Percentiles rank a stretch among this genome's conserved stretches.
These are phyloP conservation scores for Acorus calamus DNA, from an alignment of 106 monocot genomes.

Conservation along the genomic window DNA sequence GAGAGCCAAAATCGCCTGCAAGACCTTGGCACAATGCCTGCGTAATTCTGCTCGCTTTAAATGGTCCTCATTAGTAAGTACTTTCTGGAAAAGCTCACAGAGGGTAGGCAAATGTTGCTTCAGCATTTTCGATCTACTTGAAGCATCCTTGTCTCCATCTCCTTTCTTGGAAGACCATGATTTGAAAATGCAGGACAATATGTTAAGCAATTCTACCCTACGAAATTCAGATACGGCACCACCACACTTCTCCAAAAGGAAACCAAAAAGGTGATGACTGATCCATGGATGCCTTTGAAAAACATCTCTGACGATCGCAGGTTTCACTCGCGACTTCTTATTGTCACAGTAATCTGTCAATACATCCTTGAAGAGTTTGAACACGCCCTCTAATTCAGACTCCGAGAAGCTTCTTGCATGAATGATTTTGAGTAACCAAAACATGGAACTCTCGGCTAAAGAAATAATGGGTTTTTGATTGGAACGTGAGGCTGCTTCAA, in stretches of 20 bases:
- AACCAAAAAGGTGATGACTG: slow-evolving; percentile 39
- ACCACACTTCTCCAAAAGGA: slow-evolving; percentile 58
- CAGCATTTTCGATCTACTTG: slow-evolving; percentile 40
- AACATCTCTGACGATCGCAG: slow-evolving; percentile 72
- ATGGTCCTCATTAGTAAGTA: slow-evolving; percentile 49
- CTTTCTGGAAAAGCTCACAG: slow-evolving; percentile 39
- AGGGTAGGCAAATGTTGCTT: slow-evolving; percentile 42
- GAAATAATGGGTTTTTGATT: slow-evolving; percentile 41
- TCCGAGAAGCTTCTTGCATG: slow-evolving; percentile 37
- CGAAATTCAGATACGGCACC: slow-evolving; percentile 67
- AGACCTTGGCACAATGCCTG: slow-evolving; percentile 39
- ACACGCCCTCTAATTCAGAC: slow-evolving; percentile 37
- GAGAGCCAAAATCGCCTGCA: slow-evolving; percentile 33
- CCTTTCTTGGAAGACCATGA: slow-evolving; percentile 17
- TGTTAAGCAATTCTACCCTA: slow-evolving; percentile 47
- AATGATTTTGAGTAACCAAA: slow-evolving; percentile 86
- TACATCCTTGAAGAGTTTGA: slow-evolving; percentile 23
- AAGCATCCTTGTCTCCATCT: slow-evolving; percentile 20
- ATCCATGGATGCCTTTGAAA: slow-evolving; percentile 62
- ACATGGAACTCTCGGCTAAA: slow-evolving; percentile 54
- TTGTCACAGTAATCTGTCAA: slow-evolving; percentile 60
- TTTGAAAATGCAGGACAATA: slow-evolving; percentile 59
- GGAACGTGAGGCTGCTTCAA: slow-evolving; percentile 59
- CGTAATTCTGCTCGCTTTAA: slow-evolving; percentile 59
- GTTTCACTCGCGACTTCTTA: slow-evolving; percentile 65